Evolutionary conservation across 2,329 filamentous ascomycete species (phyloP).

Genomic region (Celoporthe dispersa): DNA sequence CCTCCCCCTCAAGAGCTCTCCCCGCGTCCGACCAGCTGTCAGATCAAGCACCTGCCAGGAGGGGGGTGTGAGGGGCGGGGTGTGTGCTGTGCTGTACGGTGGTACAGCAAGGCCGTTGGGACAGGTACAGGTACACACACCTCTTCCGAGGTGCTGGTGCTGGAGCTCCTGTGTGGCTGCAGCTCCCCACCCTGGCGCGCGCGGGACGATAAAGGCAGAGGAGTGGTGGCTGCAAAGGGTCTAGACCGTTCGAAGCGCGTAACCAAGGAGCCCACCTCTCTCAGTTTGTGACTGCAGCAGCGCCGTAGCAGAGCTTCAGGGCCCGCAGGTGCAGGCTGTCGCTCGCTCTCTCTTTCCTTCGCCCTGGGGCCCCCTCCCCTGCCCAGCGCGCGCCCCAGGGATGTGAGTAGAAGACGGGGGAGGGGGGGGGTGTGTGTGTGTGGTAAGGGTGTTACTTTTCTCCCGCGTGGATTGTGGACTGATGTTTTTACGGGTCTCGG

Average conservation of each 20-base stretch:
- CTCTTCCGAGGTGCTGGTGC: background rate
- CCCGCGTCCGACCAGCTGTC: background rate
- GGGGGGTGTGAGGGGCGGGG: too few relatives aligned
- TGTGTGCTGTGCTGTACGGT: background rate
- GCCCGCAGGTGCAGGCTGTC: background rate
- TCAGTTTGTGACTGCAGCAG: background rate
- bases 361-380: background rate
- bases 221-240: background rate
- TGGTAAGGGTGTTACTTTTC: background rate
- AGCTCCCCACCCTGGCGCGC: background rate
- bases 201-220: background rate
- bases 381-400: background rate
- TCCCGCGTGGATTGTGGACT: background rate
- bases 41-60: background rate
- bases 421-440: too few relatives aligned
- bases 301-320: background rate
- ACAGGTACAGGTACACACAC: background rate
- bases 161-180: background rate
- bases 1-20: background rate
- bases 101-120: background rate
- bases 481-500: slow-evolving; percentile 4
- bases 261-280: background rate
- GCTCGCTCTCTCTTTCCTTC: background rate
- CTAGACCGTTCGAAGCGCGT: slow-evolving; percentile 2
- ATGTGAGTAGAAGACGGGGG: background rate